Evolutionary conservation across 2,329 filamentous ascomycete genomes (phyloP), one percentile per base, ranked within the genome.

Genomic region (Botrytis paeoniae): DNA sequence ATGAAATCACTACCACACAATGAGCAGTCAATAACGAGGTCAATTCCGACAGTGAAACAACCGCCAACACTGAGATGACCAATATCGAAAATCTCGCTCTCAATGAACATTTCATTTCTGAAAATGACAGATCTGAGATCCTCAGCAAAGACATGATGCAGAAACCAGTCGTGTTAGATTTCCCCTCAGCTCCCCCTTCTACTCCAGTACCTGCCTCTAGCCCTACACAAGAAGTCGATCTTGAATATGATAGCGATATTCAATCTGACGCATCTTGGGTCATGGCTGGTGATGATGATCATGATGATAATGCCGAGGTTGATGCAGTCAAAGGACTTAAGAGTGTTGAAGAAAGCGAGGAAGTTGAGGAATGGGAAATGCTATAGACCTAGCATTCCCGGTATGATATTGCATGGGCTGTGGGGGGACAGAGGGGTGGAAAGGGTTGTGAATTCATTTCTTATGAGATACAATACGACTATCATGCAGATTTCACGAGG

Each of bases 401-500:
- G 7, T 3, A n/a, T 29, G n/a, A 7, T 29, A 1, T 16, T 57
- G n/a, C 14, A 6, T 57, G n/a, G 3, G 4, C 6, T 57, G 3
- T 7, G 7, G 6, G 16, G 14, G 14, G n/a, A 57, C 3, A 18
- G 14, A 29, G 10, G 20, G 4, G 29, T 37, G 32, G 9, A 60
- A 14, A 25, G 9, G 25, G 48, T 6, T 10, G 45, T 25, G 25
- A 14, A 14, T 14, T 51, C 1, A n/a, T 25, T 25, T 18, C 0
- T 18, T 29, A 14, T 16, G 25, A 1, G 5, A n/a, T 1, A 29
- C 6, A 3, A 16, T n/a, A 10, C 1, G 25, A 4, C 14, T 54
- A 0, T 54, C 12, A 14, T 18, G n/a, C 3, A 18, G 12, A 51
- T n/a, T 18, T 29, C 0, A 6, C 5, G 6, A 29, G n/a, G 3